phyloP scores from a whole-genome alignment of 116 monocot species.

The Thalassia testudinum region DNA sequence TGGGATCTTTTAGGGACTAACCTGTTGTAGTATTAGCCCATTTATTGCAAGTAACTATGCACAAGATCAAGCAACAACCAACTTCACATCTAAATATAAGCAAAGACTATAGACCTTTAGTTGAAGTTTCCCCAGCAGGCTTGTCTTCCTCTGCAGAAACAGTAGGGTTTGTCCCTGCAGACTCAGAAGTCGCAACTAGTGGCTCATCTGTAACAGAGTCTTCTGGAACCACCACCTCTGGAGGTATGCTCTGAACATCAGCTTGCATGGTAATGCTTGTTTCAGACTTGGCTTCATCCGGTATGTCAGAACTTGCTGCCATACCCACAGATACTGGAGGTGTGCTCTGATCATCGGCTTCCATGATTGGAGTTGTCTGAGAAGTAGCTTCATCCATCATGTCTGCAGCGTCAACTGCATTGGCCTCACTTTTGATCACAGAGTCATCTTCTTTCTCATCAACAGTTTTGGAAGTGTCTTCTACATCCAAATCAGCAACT shows the following conservation, averaged over 20 bases:
- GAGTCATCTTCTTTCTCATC: not conserved
- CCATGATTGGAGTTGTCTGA: not conserved
- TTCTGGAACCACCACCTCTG: not conserved
- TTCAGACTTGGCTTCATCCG: not conserved
- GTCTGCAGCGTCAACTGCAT: not conserved
- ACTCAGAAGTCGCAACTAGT: not conserved
- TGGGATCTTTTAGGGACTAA: too few relatives aligned
- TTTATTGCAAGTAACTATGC: too few relatives aligned
- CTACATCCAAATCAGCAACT: not conserved
- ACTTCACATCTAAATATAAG: too few relatives aligned
- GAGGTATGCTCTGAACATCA: not conserved
- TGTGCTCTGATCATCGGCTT: constrained; percentile 3
- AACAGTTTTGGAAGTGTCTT: not conserved
- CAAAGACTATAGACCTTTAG: too few relatives aligned
- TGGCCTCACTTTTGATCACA: not conserved
- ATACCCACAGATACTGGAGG: not conserved
- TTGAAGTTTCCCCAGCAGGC: too few relatives aligned
- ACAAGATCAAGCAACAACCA: too few relatives aligned
- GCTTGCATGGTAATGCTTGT: not conserved
- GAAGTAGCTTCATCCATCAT: not conserved
- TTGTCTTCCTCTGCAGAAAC: too few relatives aligned
- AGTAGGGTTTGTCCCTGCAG: too few relatives aligned
- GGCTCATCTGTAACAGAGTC: not conserved
- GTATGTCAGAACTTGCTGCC: not conserved
- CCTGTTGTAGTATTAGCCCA: too few relatives aligned